Evolutionary conservation across 75 land plant genomes (phyloP).

Genomic region (Isoetes taiwanensis): DNA sequence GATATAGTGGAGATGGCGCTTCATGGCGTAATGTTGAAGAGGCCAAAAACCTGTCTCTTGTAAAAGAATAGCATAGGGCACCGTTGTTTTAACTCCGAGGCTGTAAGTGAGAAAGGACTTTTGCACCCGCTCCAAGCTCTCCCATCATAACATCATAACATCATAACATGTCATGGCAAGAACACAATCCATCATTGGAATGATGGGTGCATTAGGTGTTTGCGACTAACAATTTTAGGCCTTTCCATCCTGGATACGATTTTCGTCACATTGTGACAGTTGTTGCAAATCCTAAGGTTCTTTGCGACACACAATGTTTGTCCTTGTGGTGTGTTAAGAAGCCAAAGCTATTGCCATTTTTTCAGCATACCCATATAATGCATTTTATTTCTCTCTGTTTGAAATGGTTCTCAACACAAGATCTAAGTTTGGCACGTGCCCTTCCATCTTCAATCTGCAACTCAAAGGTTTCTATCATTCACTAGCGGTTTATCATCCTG

Average conservation of each 20-base stretch:
- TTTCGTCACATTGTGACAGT: conserved; percentile 43
- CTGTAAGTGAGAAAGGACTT: too few relatives aligned
- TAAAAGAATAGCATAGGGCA: too few relatives aligned
- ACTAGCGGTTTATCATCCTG: conserved; percentile 24
- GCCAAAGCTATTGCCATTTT: conserved; percentile 46
- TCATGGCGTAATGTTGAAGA: too few relatives aligned
- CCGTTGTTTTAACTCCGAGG: too few relatives aligned
- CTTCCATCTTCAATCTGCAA: conserved; percentile 27
- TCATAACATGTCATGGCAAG: conserved; percentile 52
- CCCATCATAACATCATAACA: too few relatives aligned
- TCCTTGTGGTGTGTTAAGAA: conserved; percentile 26
- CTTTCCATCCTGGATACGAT: conserved; percentile 39
- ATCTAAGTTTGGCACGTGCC: conserved; percentile 26
- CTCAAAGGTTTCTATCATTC: conserved; percentile 28
- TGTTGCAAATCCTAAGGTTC: conserved; percentile 45
- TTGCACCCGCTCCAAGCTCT: too few relatives aligned
- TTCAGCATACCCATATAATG: conserved; percentile 42
- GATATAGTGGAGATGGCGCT: too few relatives aligned
- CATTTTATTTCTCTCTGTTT: conserved; percentile 41
- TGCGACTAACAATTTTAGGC: conserved; percentile 38
- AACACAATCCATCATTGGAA: conserved; percentile 44
- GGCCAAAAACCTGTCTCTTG: too few relatives aligned
- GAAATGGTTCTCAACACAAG: conserved; percentile 40
- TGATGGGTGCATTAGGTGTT: conserved; percentile 46
- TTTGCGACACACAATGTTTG: conserved; percentile 33